Percentiles rank a stretch among this genome's conserved stretches.
phyloP scores from a whole-genome alignment of 495 filamentous ascomycete genomes.

The Neurospora sp. region DNA sequence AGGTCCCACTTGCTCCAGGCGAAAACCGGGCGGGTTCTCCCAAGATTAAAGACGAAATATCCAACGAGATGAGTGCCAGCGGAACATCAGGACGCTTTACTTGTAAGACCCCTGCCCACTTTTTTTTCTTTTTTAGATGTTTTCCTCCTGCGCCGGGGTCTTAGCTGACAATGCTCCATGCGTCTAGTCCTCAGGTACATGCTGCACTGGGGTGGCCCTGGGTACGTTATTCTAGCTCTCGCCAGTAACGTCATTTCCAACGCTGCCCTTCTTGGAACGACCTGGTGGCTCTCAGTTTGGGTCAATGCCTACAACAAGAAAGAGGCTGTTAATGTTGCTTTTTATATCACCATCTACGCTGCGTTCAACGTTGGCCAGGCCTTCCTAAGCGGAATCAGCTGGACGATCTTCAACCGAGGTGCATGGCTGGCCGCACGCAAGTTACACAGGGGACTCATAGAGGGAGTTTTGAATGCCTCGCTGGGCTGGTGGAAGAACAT shows the following conservation, averaged over 20 bases:
- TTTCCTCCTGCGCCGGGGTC: not conserved
- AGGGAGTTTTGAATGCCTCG: slow-evolving; percentile 38
- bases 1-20: not conserved
- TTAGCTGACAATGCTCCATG: not conserved
- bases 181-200: slow-evolving; percentile 26
- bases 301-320: slow-evolving; percentile 37
- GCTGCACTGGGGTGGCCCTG: slow-evolving; percentile 23
- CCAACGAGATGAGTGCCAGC: slow-evolving; percentile 16
- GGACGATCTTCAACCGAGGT: slow-evolving; percentile 26
- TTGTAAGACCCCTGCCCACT: slow-evolving; percentile 12
- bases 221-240: slow-evolving; percentile 22
- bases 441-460: slow-evolving; percentile 36
- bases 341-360: slow-evolving; percentile 29
- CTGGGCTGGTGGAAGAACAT: slow-evolving; percentile 46
- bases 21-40: slow-evolving; percentile 1
- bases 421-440: slow-evolving; percentile 36
- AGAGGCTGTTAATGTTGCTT: slow-evolving; percentile 21
- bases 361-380: slow-evolving; percentile 23
- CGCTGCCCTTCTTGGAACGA: slow-evolving; percentile 18
- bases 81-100: slow-evolving; percentile 23
- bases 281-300: slow-evolving; percentile 40
- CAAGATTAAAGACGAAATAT: slow-evolving; percentile 3
- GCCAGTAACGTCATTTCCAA: slow-evolving; percentile 19
- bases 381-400: slow-evolving; percentile 20
- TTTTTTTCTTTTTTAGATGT: not conserved